These are phyloP conservation scores for Lagenidium sp. DNA, from an alignment of 352 stramenopile species.

Conservation along the genomic window DNA sequence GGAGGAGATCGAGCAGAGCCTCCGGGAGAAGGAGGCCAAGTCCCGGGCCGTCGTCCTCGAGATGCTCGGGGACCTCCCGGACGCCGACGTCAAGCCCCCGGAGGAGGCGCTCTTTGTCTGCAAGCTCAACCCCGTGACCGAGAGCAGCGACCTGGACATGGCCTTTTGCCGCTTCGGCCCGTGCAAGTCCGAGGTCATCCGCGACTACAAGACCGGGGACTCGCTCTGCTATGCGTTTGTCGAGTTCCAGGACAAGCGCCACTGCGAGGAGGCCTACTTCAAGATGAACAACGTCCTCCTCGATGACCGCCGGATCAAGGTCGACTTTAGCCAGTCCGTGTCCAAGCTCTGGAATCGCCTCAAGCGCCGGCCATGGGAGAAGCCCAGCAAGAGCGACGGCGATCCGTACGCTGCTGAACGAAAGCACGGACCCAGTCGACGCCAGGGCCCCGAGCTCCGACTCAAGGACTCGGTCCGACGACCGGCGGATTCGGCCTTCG, in stretches of 20 bases:
- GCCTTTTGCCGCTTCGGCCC: constrained; percentile 90
- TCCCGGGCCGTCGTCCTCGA: constrained; percentile 96
- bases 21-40: constrained; percentile 89
- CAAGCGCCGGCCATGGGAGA: constrained; percentile 53
- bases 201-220: constrained; percentile 96
- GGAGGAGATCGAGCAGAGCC: constrained; percentile 86
- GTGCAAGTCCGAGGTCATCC: constrained; percentile 92
- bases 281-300: constrained; percentile 99
- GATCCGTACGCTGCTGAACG: constrained; percentile 31
- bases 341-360: constrained; percentile 96
- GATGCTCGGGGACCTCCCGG: constrained; percentile 98
- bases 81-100: constrained; percentile 95
- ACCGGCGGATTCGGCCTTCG: constrained; percentile 17
- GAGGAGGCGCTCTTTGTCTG: constrained; percentile 99
- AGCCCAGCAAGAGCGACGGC: constrained; percentile 39
- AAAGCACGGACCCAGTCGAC: constrained; percentile 8
- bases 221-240: constrained; percentile 99
- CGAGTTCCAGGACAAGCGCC: constrained; percentile 93
- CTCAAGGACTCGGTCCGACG: constrained; percentile 26
- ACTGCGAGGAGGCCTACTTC: constrained; percentile 96
- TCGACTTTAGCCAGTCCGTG: constrained; percentile 98
- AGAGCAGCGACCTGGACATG: constrained; percentile 91
- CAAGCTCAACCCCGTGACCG: constrained; percentile 92
- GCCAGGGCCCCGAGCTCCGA: constrained; percentile 24
- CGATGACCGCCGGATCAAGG: constrained; percentile 93